Base-by-base conservation (phyloP, 83 land plant species). In the Diphasiastrum complanatum region DNA sequence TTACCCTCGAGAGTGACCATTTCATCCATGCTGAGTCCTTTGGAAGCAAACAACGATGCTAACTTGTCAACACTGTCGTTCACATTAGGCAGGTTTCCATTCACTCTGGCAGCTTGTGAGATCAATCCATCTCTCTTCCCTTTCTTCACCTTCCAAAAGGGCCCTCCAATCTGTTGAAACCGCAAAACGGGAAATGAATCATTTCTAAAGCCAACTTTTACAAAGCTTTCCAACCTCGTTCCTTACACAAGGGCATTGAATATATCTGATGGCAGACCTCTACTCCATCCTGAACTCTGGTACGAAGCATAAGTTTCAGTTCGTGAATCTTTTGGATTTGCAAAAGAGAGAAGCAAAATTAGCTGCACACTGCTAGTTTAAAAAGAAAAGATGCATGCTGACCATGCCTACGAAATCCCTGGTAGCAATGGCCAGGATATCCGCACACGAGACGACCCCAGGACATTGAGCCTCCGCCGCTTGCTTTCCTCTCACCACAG, bases 391-490 rank as follows among this genome's bases (percentile, higher is more conserved):
- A 8, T n/a, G n/a, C n/a, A n/a, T 24, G 31, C 34, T 33, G 6
- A 55, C 59, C 34, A 55, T 31, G 16, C 20, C 59, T 0, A 55
- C 59, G 1, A 55, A 27, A 27, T 55, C 59, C 34, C 59, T 55
- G 59, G 59, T 55, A 12, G 34, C 34, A 1, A 55, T 27, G 0
- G 59, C 59, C 14, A 55, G 59, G 6, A 55, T 27, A 30, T 55
- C 59, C 10, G 59, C 59, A 19, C 59, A 55, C 11, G 59, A 55
- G 10, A 55, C 59, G 11, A 55, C 59, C 11, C 59, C 59, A 30
- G 59, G 59, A 30, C 59, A 55, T 35, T 55, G 34, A n/a, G 34
- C 59, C 35, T 55, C 59, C 1, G 31, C 59, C 11, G 59, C 59
- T 27, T 24, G 14, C 19, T 55, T 55, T 14, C 35, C 59, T 19